Percentiles rank a stretch among this genome's conserved stretches.
Evolutionary conservation across 2,329 filamentous ascomycete genomes (phyloP).

Genomic region (Fusarium subglutinans): DNA sequence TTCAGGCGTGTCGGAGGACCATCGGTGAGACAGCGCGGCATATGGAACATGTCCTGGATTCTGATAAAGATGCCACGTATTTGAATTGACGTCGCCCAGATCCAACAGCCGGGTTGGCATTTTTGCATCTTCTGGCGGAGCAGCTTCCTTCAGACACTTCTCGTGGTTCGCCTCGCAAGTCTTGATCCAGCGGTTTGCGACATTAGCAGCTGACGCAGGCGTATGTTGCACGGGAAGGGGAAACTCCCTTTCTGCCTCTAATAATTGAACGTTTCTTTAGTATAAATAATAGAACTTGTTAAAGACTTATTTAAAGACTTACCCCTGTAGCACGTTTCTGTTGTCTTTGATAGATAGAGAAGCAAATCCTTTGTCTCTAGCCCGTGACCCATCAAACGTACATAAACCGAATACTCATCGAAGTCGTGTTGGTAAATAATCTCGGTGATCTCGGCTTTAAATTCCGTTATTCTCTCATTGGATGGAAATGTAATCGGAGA

Average conservation of each 20-base stretch:
- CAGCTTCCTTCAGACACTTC: rapidly evolving
- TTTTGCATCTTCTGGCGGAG: background rate
- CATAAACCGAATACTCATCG: too few relatives aligned
- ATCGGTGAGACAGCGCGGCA: background rate
- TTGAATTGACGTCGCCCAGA: rapidly evolving
- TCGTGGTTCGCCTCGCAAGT: rapidly evolving
- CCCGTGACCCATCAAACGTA: rapidly evolving
- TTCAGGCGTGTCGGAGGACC: rapidly evolving
- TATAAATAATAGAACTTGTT: background rate
- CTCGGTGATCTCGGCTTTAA: rapidly evolving
- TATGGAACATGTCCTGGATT: background rate
- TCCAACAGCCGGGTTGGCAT: background rate
- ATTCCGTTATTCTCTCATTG: rapidly evolving
- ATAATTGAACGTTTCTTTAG: rapidly evolving
- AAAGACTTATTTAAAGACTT: rapidly evolving
- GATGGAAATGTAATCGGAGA: rapidly evolving
- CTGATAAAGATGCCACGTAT: background rate
- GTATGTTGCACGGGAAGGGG: rapidly evolving
- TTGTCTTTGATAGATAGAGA: background rate
- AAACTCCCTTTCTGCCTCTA: background rate
- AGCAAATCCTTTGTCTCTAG: rapidly evolving
- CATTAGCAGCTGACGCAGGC: rapidly evolving
- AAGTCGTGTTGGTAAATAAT: rapidly evolving
- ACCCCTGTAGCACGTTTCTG: background rate
- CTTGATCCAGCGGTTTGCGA: background rate